Evolutionary conservation across 306 rosid genomes (phyloP).

Genomic region (Cucumis hystrix): DNA sequence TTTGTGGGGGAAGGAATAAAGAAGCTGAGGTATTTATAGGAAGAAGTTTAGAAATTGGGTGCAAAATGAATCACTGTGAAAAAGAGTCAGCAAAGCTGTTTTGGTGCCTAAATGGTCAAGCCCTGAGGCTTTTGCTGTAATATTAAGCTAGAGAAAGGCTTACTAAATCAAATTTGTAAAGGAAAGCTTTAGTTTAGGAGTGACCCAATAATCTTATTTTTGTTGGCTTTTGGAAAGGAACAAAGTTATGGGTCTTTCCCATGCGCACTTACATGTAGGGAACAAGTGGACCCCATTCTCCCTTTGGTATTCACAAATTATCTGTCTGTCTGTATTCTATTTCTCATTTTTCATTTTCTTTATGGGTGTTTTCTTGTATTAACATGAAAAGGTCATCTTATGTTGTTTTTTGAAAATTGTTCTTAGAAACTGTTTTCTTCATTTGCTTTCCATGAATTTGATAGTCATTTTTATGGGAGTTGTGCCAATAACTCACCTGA

Average conservation of each 20-base stretch:
- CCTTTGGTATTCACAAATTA: background rate
- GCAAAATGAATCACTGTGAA: background rate
- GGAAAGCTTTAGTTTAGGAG: background rate
- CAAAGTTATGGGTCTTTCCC: slow-evolving; percentile 10
- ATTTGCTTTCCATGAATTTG: background rate
- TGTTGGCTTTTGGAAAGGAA: background rate
- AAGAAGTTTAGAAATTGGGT: slow-evolving; percentile 1
- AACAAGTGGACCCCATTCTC: background rate
- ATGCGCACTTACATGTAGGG: slow-evolving; percentile 11
- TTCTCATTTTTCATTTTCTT: background rate
- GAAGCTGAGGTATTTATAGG: slow-evolving; percentile 7
- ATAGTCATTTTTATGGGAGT: background rate
- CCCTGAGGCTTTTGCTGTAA: background rate
- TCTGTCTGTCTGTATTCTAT: background rate
- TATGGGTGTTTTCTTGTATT: background rate
- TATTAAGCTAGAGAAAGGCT: background rate
- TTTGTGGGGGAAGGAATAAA: background rate
- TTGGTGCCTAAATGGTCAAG: background rate
- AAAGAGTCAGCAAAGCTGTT: background rate
- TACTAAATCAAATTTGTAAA: background rate
- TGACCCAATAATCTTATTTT: background rate
- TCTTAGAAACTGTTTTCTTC: background rate
- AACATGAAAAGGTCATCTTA: background rate
- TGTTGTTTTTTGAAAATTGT: background rate
- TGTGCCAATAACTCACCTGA: background rate